These are phyloP conservation scores for Linum usitatissimum DNA, from an alignment of 345 rosid genomes.

Conservation along the genomic window DNA sequence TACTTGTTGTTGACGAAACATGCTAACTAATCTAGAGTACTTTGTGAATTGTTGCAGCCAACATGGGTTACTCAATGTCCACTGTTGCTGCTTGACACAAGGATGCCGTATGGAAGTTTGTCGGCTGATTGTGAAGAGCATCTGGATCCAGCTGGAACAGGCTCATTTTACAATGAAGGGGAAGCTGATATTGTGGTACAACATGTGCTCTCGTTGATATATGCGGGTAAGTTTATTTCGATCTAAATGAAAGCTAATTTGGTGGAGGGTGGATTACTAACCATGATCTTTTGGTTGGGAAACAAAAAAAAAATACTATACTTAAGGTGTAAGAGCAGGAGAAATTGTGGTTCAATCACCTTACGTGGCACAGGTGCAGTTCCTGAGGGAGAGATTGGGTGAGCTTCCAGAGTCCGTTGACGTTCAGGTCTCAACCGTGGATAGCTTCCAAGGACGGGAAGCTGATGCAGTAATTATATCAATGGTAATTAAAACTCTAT, in stretches of 20 bases:
- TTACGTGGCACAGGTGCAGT: constrained; percentile 95
- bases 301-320: not conserved
- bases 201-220: constrained; percentile 68
- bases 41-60: constrained; percentile 45
- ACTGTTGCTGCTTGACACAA: constrained; percentile 84
- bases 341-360: constrained; percentile 91
- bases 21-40: too few species aligned
- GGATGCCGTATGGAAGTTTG: constrained; percentile 90
- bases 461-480: constrained; percentile 96
- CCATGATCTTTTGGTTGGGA: too few species aligned
- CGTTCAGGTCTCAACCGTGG: constrained; percentile 88
- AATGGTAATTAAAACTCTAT: constrained; percentile 42
- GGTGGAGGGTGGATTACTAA: too few species aligned
- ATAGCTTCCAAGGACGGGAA: constrained; percentile 94
- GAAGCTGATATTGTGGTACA: constrained; percentile 90
- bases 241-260: not conserved
- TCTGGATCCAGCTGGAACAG: constrained; percentile 95
- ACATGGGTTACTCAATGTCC: constrained; percentile 93
- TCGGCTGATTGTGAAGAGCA: constrained; percentile 86
- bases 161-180: constrained; percentile 91
- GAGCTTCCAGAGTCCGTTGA: constrained; percentile 72
- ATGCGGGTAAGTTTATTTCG: constrained; percentile 41
- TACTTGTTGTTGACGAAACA: too few species aligned
- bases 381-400: constrained; percentile 72
- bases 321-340: constrained; percentile 69